phyloP scores from a whole-genome alignment of 352 stramenopile genomes.

The Pythium dissimile region DNA sequence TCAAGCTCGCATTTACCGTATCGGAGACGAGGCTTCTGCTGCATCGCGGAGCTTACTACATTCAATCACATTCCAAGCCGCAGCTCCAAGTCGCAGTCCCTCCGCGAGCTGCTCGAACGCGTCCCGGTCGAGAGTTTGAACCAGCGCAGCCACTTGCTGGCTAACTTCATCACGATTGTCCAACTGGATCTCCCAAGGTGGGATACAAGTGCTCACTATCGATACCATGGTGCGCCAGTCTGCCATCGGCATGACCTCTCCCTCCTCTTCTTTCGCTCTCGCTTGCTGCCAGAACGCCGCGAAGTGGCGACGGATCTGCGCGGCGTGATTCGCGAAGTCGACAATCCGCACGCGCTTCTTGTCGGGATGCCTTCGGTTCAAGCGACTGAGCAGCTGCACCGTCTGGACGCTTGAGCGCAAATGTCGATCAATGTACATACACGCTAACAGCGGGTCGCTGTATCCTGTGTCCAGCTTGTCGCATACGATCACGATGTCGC shows the following conservation, averaged over 20 bases:
- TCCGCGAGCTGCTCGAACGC: conserved; percentile 20
- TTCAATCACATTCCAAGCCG: neutral
- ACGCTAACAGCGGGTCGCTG: conserved; percentile 68
- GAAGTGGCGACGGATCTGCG: conserved; percentile 51
- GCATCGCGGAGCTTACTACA: neutral
- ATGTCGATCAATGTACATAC: conserved; percentile 84
- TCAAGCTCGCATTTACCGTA: neutral
- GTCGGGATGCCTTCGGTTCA: conserved; percentile 65
- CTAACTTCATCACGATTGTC: neutral
- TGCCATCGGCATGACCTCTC: neutral
- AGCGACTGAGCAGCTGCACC: conserved; percentile 78
- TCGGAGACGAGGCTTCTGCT: neutral
- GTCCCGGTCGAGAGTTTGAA: conserved; percentile 10
- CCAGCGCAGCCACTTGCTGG: neutral
- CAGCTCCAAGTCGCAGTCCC: neutral
- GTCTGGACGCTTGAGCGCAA: conserved; percentile 59
- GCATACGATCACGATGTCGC: conserved; percentile 79
- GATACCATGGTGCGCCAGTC: conserved; percentile 9
- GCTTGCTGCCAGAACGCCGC: conserved; percentile 20
- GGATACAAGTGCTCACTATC: neutral
- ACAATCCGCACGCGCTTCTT: conserved; percentile 51
- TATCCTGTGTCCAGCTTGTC: conserved; percentile 86
- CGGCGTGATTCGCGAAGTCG: conserved; percentile 73
- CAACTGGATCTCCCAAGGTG: conserved; percentile 2
- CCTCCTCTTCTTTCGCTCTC: neutral